Conservation (phyloP, 495 filamentous ascomycete genomes). For the Neurospora sp. region DNA sequence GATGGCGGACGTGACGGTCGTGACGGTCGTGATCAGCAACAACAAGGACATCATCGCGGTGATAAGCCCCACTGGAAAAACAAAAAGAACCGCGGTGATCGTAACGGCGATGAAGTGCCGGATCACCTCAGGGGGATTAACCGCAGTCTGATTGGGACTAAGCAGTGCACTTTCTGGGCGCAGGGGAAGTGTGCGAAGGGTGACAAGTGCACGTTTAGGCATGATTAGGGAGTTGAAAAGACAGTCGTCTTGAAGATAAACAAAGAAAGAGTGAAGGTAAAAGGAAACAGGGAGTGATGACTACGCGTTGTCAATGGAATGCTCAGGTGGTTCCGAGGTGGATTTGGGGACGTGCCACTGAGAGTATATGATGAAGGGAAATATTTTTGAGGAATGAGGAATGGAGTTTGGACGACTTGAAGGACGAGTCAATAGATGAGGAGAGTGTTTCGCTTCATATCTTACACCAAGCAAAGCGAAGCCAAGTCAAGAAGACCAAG, state of each 20-base stretch:
- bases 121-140: constrained; percentile 34
- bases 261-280: too few relatives aligned
- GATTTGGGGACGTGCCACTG: too few relatives aligned
- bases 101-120: constrained; percentile 7
- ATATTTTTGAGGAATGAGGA: neutral
- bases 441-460: neutral
- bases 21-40: neutral
- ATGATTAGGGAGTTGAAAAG: constrained; percentile 31
- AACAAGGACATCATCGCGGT: neutral
- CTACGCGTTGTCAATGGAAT: too few relatives aligned
- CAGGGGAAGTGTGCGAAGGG: constrained; percentile 77
- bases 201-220: constrained; percentile 73
- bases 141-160: constrained; percentile 36
- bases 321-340: too few relatives aligned
- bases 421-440: neutral
- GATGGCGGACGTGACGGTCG: neutral
- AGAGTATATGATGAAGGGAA: too few relatives aligned
- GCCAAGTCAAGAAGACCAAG: neutral
- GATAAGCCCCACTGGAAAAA: neutral
- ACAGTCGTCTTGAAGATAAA: too few relatives aligned
- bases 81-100: neutral
- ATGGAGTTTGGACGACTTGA: neutral
- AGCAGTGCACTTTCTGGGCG: constrained; percentile 66
- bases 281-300: too few relatives aligned
- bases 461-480: neutral